Conservation (phyloP, 768 basidiomycete species). For the Kwoniella mangroviensis region DNA sequence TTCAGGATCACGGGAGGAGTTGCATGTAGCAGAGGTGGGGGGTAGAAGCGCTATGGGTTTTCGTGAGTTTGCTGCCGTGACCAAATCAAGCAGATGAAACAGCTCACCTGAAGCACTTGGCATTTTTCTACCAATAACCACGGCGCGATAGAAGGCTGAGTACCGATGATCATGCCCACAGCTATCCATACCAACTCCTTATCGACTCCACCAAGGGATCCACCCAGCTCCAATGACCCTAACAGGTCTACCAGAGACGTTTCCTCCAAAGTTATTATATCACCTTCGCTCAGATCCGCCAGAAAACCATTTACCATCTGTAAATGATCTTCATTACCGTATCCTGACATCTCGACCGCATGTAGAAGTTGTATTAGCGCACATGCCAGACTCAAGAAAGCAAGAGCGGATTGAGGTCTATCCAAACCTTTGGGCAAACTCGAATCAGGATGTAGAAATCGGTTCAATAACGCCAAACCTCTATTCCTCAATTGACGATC, state of each 20-base stretch:
- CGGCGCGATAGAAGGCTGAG: conserved; percentile 11
- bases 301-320: conserved; percentile 30
- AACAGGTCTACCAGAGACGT: conserved; percentile 15
- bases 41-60: conserved; percentile 31
- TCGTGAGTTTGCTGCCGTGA: background rate
- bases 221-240: conserved; percentile 8
- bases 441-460: conserved; percentile 38
- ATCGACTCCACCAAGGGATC: conserved; percentile 32
- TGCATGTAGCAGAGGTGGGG: conserved; percentile 46
- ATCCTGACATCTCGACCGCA: conserved; percentile 31
- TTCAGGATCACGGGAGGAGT: conserved; percentile 38
- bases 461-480: conserved; percentile 36
- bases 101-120: conserved; percentile 30
- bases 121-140: conserved; percentile 35
- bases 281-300: conserved; percentile 32
- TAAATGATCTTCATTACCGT: conserved; percentile 33
- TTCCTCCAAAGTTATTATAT: conserved; percentile 32
- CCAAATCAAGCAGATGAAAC: no score
- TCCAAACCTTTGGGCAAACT: conserved; percentile 30
- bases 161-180: conserved; percentile 18
- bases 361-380: conserved; percentile 35
- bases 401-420: conserved; percentile 24
- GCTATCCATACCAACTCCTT: conserved; percentile 48
- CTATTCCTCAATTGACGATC: conserved; percentile 43
- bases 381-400: conserved; percentile 28